Conservation (phyloP, 345 rosid species). For the Excoecaria agallocha region DNA sequence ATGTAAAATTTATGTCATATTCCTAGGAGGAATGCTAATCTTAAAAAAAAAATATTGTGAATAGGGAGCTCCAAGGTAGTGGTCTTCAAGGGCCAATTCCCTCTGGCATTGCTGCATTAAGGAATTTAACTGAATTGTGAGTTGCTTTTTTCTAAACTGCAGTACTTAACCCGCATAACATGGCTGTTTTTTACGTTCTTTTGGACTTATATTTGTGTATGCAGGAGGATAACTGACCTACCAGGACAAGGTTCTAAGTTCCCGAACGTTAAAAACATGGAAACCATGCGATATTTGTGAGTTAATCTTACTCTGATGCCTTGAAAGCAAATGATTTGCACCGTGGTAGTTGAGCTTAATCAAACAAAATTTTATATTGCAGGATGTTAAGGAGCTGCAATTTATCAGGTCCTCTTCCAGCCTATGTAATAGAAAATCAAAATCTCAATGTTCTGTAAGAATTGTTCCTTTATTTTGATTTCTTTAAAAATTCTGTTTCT, state of each 20-base stretch:
- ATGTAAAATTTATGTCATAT: not conserved
- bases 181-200: not conserved
- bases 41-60: not conserved
- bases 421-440: not conserved
- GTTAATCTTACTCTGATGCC: not conserved
- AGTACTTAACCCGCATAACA: not conserved
- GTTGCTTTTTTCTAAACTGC: not conserved
- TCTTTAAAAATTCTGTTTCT: not conserved
- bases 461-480: not conserved
- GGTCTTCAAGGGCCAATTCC: constrained; percentile 24
- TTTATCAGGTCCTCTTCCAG: not conserved
- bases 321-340: not conserved
- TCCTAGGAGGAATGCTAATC: not conserved
- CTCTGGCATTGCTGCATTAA: constrained; percentile 1
- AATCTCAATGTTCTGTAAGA: constrained; percentile 2
- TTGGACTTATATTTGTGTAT: not conserved
- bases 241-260: constrained; percentile 14
- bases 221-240: constrained; percentile 14
- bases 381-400: constrained; percentile 18
- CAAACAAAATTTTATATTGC: not conserved
- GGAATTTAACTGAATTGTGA: constrained; percentile 8
- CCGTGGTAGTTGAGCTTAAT: not conserved
- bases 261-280: not conserved
- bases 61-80: constrained; percentile 18
- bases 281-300: not conserved